phyloP scores from a whole-genome alignment of 768 basidiomycete genomes.

The Suillus plorans region DNA sequence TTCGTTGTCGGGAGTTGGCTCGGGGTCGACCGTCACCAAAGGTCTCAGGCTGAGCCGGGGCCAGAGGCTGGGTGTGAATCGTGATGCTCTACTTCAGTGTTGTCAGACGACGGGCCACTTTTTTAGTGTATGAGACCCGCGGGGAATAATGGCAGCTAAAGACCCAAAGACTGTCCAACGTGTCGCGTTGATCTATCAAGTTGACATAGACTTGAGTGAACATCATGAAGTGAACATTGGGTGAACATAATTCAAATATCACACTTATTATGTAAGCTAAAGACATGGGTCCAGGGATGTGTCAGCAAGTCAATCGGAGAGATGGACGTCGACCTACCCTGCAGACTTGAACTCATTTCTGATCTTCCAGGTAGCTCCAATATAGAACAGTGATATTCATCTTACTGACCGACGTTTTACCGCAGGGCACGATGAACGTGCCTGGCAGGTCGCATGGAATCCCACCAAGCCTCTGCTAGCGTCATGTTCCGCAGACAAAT shows the following conservation, averaged over 20 bases:
- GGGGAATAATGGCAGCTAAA: too few species aligned
- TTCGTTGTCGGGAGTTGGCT: neutral
- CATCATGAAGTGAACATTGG: too few species aligned
- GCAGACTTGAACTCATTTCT: conserved; percentile 18
- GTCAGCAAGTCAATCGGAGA: neutral
- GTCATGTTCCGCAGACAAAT: conserved; percentile 93
- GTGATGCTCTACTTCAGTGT: too few species aligned
- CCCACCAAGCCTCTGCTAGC: conserved; percentile 78
- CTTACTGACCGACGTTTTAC: neutral
- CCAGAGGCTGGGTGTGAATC: neutral
- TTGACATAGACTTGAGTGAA: neutral
- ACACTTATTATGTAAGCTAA: neutral
- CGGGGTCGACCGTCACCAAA: neutral
- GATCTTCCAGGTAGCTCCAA: conserved; percentile 24
- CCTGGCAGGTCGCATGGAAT: conserved; percentile 91
- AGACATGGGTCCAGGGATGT: neutral
- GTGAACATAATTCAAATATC: neutral
- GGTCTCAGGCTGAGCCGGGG: neutral
- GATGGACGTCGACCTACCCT: conserved; percentile 22
- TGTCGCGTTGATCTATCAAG: neutral
- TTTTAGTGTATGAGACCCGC: too few species aligned
- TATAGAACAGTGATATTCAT: neutral
- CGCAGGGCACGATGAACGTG: conserved; percentile 77
- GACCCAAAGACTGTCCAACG: too few species aligned
- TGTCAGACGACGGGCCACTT: too few species aligned